Evolutionary conservation across 1,284 basidiomycete species (phyloP).

Genomic region (Lentinus polychrous): DNA sequence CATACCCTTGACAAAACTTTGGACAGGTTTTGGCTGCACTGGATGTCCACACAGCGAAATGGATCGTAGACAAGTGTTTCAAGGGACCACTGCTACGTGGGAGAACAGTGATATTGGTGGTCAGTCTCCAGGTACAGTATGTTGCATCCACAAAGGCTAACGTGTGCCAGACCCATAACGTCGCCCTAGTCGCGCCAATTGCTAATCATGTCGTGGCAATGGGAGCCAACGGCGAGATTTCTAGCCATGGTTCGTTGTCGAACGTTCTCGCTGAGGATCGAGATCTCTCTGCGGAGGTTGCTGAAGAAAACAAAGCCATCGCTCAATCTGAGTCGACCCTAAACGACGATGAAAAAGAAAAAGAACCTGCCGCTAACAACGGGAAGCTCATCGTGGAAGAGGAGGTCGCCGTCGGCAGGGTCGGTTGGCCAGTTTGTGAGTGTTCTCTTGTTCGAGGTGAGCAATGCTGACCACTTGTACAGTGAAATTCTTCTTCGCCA

Average conservation of each 20-base stretch:
- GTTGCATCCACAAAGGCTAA: neutral
- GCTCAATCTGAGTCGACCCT: conserved; percentile 27
- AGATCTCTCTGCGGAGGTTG: conserved; percentile 26
- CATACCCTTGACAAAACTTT: neutral
- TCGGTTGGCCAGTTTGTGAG: conserved; percentile 32
- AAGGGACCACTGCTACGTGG: conserved; percentile 58
- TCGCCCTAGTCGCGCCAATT: conserved; percentile 54
- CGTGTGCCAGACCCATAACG: conserved; percentile 56
- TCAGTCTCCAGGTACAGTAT: conserved; percentile 26
- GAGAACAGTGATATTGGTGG: conserved; percentile 71
- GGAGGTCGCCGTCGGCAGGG: conserved; percentile 50
- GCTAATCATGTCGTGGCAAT: conserved; percentile 59
- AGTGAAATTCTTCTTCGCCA: conserved; percentile 8
- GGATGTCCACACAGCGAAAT: conserved; percentile 63
- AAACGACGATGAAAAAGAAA: conserved; percentile 26
- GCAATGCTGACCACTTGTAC: neutral
- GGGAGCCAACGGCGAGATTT: conserved; percentile 40
- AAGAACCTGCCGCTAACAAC: conserved; percentile 20
- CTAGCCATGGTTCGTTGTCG: conserved; percentile 37
- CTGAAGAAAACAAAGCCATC: conserved; percentile 32
- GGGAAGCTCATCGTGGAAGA: conserved; percentile 51
- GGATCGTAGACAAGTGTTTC: conserved; percentile 74
- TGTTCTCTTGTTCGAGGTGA: conserved; percentile 19
- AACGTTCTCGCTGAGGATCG: conserved; percentile 35
- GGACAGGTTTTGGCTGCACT: conserved; percentile 43